Percentiles rank a stretch among this genome's conserved stretches.
Conservation (phyloP, 306 rosid genomes). For the Carpinus fangiana region DNA sequence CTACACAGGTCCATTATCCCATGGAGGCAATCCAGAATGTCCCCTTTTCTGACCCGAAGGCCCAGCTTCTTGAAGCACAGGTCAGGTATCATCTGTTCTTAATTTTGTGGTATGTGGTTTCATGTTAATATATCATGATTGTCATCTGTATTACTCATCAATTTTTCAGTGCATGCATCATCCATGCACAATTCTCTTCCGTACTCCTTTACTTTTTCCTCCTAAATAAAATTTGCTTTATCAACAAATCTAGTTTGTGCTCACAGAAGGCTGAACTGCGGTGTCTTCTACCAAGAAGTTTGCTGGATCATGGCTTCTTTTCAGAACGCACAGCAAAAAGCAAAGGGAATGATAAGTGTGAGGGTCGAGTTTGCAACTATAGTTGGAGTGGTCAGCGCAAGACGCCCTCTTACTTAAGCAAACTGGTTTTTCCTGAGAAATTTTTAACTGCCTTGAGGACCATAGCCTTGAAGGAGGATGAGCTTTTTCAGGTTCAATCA, state of each 20-base stretch:
- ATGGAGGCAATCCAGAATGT: slow-evolving; percentile 63
- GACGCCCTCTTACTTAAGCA: slow-evolving; percentile 67
- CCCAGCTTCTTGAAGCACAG: slow-evolving; percentile 91
- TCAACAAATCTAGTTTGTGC: slow-evolving; percentile 20
- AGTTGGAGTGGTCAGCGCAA: slow-evolving; percentile 97
- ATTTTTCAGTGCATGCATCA: slow-evolving; percentile 7
- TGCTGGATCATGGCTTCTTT: slow-evolving; percentile 76
- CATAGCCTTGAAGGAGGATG: slow-evolving; percentile 79
- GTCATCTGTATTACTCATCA: slow-evolving; percentile 1
- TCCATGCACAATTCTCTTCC: neutral
- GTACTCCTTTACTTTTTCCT: neutral
- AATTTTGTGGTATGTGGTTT: slow-evolving; percentile 11
- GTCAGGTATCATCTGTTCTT: slow-evolving; percentile 37
- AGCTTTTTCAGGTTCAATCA: slow-evolving; percentile 74
- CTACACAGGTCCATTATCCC: slow-evolving; percentile 82
- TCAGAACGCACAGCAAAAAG: slow-evolving; percentile 35
- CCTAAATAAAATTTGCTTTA: neutral
- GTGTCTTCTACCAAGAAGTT: slow-evolving; percentile 74
- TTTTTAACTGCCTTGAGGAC: slow-evolving; percentile 81
- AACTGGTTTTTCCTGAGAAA: slow-evolving; percentile 81
- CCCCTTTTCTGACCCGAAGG: slow-evolving; percentile 64
- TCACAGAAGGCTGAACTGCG: slow-evolving; percentile 89
- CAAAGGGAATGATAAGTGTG: slow-evolving; percentile 38
- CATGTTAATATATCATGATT: neutral
- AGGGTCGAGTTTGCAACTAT: slow-evolving; percentile 47